These are phyloP conservation scores for Yamadazyma oceani DNA, from an alignment of 1,139 yeast species.

Conservation along the genomic window DNA sequence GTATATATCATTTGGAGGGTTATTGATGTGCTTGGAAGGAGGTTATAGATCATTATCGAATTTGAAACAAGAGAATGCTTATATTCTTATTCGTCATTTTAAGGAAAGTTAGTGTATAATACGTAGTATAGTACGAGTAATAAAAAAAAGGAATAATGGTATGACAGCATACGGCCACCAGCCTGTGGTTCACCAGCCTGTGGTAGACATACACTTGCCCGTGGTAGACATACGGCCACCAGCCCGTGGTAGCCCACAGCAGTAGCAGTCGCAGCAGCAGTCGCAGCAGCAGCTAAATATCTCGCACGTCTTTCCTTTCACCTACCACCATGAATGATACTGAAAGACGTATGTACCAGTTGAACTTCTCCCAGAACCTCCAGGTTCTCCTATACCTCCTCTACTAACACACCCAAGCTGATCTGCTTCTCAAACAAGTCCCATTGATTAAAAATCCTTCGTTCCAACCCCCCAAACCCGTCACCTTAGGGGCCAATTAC, in stretches of 20 bases:
- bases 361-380: neutral
- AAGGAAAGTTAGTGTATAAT: conserved; percentile 34
- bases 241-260: no score
- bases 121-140: no score
- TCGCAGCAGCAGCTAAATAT: no score
- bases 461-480: conserved; percentile 57
- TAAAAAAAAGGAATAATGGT: no score
- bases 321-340: conserved; percentile 18
- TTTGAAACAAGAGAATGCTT: conserved; percentile 92
- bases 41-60: conserved; percentile 85
- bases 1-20: conserved; percentile 94
- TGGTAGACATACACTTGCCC: no score
- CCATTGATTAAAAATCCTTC: conserved; percentile 60
- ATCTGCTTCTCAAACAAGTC: conserved; percentile 51
- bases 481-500: conserved; percentile 54
- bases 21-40: conserved; percentile 92
- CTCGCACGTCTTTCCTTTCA: no score
- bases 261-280: no score
- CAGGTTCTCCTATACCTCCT: no score
- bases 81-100: conserved; percentile 79
- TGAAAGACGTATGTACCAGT: conserved; percentile 20
- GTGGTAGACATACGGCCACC: no score
- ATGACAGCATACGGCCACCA: no score
- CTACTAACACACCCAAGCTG: conserved; percentile 32
- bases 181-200: no score